A percentile compares a stretch with the other conserved stretches of the same genome.
phyloP scores from a whole-genome alignment of 768 basidiomycete species.

The Boletales sp. region DNA sequence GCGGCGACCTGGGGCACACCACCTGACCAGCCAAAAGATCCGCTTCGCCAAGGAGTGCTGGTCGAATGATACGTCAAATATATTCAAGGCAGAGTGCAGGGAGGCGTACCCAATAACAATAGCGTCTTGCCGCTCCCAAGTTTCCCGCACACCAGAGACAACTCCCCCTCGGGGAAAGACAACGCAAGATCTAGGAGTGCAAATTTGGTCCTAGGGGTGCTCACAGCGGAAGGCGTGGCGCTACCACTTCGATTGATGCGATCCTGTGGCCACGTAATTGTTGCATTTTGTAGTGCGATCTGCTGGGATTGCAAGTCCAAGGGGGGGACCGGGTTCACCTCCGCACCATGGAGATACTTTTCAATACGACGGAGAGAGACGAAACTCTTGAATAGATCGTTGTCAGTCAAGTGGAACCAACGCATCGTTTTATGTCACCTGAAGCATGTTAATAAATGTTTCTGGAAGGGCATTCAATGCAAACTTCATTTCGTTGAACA shows the following conservation, averaged over 20 bases:
- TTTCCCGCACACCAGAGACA: conserved; percentile 86
- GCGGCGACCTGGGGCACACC: conserved; percentile 79
- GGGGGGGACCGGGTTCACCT: conserved; percentile 63
- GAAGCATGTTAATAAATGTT: conserved; percentile 86
- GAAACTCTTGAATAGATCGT: conserved; percentile 44
- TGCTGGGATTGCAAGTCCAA: conserved; percentile 52
- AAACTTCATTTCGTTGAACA: conserved; percentile 87
- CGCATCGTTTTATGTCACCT: conserved; percentile 38
- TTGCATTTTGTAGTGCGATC: conserved; percentile 80
- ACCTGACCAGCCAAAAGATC: conserved; percentile 71
- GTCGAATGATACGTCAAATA: conserved; percentile 6
- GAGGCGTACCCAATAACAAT: conserved; percentile 55
- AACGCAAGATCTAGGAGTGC: conserved; percentile 74
- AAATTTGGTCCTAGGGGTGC: conserved; percentile 80
- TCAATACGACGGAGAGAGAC: conserved; percentile 90
- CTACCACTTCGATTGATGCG: conserved; percentile 44
- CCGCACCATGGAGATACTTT: conserved; percentile 75
- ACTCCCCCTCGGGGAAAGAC: conserved; percentile 72
- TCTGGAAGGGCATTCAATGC: conserved; percentile 87
- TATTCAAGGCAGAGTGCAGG: not conserved
- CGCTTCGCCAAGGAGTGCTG: conserved; percentile 66
- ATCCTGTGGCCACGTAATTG: conserved; percentile 88
- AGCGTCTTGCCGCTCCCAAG: conserved; percentile 89
- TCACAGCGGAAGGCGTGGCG: conserved; percentile 48
- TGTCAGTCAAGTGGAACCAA: not conserved